phyloP scores from a whole-genome alignment of 2,329 filamentous ascomycete species.

The Scytalidium lignicola region DNA sequence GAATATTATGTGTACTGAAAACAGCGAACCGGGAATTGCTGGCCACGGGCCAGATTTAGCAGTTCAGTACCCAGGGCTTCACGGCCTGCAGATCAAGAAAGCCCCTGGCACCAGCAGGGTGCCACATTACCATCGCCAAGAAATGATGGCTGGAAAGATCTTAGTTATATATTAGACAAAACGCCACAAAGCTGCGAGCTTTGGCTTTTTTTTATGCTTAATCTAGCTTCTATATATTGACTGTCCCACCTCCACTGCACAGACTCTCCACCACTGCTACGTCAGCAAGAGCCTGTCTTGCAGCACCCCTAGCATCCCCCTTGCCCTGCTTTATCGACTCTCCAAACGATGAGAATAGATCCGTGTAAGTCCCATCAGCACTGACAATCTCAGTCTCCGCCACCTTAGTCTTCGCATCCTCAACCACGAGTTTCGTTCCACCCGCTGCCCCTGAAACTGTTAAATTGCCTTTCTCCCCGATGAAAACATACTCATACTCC shows the following conservation, averaged over 20 bases:
- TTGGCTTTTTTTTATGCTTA: background rate
- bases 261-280: background rate
- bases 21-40: too few relatives aligned
- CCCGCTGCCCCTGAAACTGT: constrained; percentile 14
- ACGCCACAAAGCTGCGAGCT: too few relatives aligned
- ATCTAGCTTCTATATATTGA: background rate
- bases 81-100: too few relatives aligned
- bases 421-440: constrained; percentile 21
- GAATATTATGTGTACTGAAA: too few relatives aligned
- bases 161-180: too few relatives aligned
- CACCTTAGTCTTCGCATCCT: constrained; percentile 17
- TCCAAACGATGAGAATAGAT: background rate
- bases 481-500: constrained; percentile 24
- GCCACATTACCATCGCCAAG: too few relatives aligned
- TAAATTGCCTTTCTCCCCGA: constrained; percentile 27
- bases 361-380: background rate
- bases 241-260: background rate
- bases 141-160: too few relatives aligned
- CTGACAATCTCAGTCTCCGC: constrained; percentile 21
- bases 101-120: too few relatives aligned
- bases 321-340: background rate
- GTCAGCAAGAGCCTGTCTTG: background rate
- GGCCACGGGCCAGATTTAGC: too few relatives aligned
- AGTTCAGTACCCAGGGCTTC: too few relatives aligned
- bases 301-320: background rate